phyloP scores from a whole-genome alignment of 192 early-diverging fungal genomes.

The Geosiphon pyriformis region DNA sequence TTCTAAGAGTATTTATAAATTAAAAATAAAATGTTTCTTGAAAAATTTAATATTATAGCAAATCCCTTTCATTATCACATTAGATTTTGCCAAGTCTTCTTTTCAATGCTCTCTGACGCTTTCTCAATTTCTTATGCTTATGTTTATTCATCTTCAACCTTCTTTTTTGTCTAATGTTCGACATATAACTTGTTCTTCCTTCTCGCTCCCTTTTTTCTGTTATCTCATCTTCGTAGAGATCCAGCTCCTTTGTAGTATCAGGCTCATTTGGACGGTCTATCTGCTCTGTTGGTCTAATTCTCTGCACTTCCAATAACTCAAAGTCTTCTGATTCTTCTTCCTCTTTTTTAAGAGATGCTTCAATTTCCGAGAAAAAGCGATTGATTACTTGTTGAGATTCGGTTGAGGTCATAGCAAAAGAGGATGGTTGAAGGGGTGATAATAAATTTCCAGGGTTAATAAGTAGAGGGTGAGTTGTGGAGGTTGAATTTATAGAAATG shows the following conservation, averaged over 20 bases:
- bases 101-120: constrained; percentile 69
- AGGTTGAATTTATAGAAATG: too few species aligned
- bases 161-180: constrained; percentile 77
- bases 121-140: constrained; percentile 86
- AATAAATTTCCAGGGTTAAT: too few species aligned
- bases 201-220: constrained; percentile 25
- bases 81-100: constrained; percentile 74
- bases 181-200: constrained; percentile 45
- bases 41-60: too few species aligned
- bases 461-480: too few species aligned
- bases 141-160: constrained; percentile 96
- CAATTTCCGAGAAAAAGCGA: background rate
- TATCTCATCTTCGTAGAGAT: constrained; percentile 19
- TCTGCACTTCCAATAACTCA: background rate
- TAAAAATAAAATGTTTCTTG: too few species aligned
- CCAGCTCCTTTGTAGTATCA: background rate
- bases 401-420: background rate
- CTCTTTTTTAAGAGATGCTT: background rate
- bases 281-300: background rate
- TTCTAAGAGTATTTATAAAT: too few species aligned
- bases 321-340: background rate
- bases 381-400: background rate
- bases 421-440: background rate
- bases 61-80: too few species aligned
- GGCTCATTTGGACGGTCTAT: background rate